phyloP scores from a whole-genome alignment of 78 protist genomes.

The Polysphondylium violaceum region DNA sequence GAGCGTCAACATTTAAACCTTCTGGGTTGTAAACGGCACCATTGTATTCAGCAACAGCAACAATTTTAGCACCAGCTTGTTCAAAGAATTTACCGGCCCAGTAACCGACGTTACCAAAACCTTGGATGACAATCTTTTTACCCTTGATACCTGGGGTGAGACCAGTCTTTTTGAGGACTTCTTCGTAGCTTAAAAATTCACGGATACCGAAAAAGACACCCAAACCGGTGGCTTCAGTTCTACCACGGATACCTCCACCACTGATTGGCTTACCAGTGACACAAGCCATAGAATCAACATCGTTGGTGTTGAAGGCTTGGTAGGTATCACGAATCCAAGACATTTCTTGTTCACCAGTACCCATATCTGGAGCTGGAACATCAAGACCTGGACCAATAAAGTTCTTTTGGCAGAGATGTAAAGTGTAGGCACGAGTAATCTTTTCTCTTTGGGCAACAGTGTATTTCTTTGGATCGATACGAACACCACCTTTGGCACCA shows the following conservation, averaged over 20 bases:
- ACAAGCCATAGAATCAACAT: slow-evolving; percentile 87
- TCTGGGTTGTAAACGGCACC: slow-evolving; percentile 85
- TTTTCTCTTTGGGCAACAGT: slow-evolving; percentile 89
- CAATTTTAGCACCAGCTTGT: slow-evolving; percentile 87
- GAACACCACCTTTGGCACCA: slow-evolving; percentile 96
- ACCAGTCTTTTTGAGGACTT: slow-evolving; percentile 83
- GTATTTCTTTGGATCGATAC: slow-evolving; percentile 93
- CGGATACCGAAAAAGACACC: slow-evolving; percentile 93
- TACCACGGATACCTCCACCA: slow-evolving; percentile 94
- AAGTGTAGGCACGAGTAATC: slow-evolving; percentile 93
- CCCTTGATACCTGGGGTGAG: slow-evolving; percentile 83
- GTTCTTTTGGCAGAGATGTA: slow-evolving; percentile 88
- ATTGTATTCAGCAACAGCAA: slow-evolving; percentile 92
- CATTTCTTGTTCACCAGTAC: slow-evolving; percentile 96
- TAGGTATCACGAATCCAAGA: slow-evolving; percentile 93
- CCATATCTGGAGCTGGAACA: slow-evolving; percentile 96
- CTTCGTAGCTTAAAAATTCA: slow-evolving; percentile 83
- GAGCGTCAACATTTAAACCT: slow-evolving; percentile 82
- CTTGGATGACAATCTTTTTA: slow-evolving; percentile 89
- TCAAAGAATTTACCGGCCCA: slow-evolving; percentile 88
- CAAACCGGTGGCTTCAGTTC: slow-evolving; percentile 96
- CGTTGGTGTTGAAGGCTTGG: slow-evolving; percentile 79
- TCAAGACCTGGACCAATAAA: slow-evolving; percentile 95
- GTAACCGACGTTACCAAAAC: slow-evolving; percentile 95
- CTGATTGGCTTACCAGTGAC: slow-evolving; percentile 95